These are phyloP conservation scores for Neoarthrinium moseri DNA, from an alignment of 2,329 filamentous ascomycete species.

Conservation along the genomic window DNA sequence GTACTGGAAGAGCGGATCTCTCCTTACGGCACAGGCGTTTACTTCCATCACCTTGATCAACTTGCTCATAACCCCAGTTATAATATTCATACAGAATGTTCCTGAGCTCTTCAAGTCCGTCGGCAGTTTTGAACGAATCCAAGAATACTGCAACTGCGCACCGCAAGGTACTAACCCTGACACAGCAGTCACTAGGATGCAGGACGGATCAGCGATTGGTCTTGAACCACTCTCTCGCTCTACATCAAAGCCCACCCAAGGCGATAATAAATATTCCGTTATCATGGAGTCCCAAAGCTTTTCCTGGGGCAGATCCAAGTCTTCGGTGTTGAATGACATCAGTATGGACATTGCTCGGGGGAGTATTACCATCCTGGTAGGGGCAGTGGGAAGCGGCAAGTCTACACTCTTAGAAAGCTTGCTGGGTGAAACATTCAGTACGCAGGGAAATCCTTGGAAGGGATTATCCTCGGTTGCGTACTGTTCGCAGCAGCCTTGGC, in stretches of 20 bases:
- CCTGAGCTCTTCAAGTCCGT: constrained; percentile 8
- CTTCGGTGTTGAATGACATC: constrained; percentile 21
- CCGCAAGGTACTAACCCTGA: background rate
- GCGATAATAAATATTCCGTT: background rate
- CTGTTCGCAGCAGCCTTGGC: constrained; percentile 43
- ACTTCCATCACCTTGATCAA: constrained; percentile 9
- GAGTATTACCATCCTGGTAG: constrained; percentile 35
- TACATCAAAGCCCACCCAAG: background rate
- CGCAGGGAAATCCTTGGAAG: background rate
- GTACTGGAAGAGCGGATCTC: constrained; percentile 8
- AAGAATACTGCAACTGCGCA: constrained; percentile 12
- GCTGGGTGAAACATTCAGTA: constrained; percentile 30
- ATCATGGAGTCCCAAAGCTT: constrained; percentile 1
- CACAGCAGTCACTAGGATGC: too few species aligned
- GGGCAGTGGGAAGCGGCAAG: constrained; percentile 44
- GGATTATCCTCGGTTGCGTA: constrained; percentile 28
- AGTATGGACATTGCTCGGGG: constrained; percentile 16
- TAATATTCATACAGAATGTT: constrained; percentile 6
- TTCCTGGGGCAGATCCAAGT: constrained; percentile 3
- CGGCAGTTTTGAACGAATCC: constrained; percentile 12
- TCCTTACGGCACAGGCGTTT: constrained; percentile 7
- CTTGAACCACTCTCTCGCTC: background rate
- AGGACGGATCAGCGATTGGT: constrained; percentile 4
- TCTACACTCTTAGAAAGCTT: constrained; percentile 36
- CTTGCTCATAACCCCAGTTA: background rate